Base-by-base conservation (phyloP, 345 rosid genomes). In the Heritiera fomes region DNA sequence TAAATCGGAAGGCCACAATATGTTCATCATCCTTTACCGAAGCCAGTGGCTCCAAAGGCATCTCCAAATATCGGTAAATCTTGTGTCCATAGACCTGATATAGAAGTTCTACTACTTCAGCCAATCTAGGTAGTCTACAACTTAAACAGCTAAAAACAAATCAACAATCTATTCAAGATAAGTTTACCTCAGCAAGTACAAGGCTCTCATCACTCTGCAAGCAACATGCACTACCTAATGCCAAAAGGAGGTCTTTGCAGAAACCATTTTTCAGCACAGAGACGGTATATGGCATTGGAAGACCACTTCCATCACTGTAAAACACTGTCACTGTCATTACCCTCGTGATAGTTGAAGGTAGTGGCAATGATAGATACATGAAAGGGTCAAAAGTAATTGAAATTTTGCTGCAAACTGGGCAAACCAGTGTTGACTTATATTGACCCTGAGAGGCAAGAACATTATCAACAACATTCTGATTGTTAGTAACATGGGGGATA, bases 351-450 rank as follows among this genome's bases (percentile, higher is more conserved):
- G 86, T 90, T 75, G 98, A 90, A 76, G 97, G 98, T 62, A 95
- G 84, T n/a, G 98, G 98, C 90, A 95, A 77, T 18, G 98, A 87
- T 76, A 95, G 86, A 83, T 93, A 92, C 99, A 95, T 95, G 81
- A 95, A 93, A 59, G 99, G 99, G 78, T 95, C 99, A 80, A 92
- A 95, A 41, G 98, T 95, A 82, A 93, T 84, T 50, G 99, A 95
- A 77, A 91, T 85, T 83, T 95, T 92, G 80, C 89, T 82, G 84
- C 99, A 95, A 77, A 76, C 84, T 78, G 98, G 98, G 80, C 99
- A 95, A 68, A 90, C 97, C 71, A 95, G 83, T 13, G 99, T 95
- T 11, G 99, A 95, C 85, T 93, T 95, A 78, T 95, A 95, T 87
- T 95, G 99, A 68, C 99, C 98, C 99, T 95, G 94, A 79, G 76